Percentiles rank a stretch among this genome's conserved stretches.
These are phyloP conservation scores for Stephanodiscus minutulus DNA, from an alignment of 108 stramenopile species.

Conservation along the genomic window DNA sequence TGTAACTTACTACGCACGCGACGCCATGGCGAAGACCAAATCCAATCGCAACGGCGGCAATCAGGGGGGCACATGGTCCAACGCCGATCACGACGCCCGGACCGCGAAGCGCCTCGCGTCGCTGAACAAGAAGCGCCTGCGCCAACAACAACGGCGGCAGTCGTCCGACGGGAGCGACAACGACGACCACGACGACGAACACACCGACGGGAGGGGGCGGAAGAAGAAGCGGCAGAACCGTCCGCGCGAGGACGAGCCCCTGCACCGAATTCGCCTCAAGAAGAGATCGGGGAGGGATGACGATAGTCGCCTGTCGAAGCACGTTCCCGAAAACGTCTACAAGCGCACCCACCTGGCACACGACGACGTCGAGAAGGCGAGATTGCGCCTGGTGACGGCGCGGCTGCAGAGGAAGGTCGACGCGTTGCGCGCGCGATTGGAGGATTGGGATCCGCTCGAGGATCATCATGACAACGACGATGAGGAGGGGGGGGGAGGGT, in stretches of 20 bases:
- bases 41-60: conserved; percentile 38
- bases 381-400: conserved; percentile 72
- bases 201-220: not conserved
- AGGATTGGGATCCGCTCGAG: conserved; percentile 76
- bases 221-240: not conserved
- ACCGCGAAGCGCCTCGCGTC: conserved; percentile 44
- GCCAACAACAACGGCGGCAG: conserved; percentile 13
- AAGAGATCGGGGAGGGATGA: not conserved
- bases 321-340: conserved; percentile 29
- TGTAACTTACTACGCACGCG: too few relatives aligned
- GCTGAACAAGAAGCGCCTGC: conserved; percentile 30
- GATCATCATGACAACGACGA: conserved; percentile 34
- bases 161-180: not conserved
- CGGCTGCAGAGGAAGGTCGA: conserved; percentile 63
- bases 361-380: conserved; percentile 45
- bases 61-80: conserved; percentile 20
- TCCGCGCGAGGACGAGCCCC: conserved; percentile 6
- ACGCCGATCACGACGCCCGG: conserved; percentile 37
- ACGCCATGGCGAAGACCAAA: conserved; percentile 45
- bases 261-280: conserved; percentile 11
- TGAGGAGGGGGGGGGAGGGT: conserved; percentile 1
- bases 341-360: conserved; percentile 51
- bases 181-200: not conserved
- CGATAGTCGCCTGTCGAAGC: conserved; percentile 19
- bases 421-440: conserved; percentile 52